Conservation (phyloP, 495 filamentous ascomycete species). For the Barbatosphaeria neglecta region DNA sequence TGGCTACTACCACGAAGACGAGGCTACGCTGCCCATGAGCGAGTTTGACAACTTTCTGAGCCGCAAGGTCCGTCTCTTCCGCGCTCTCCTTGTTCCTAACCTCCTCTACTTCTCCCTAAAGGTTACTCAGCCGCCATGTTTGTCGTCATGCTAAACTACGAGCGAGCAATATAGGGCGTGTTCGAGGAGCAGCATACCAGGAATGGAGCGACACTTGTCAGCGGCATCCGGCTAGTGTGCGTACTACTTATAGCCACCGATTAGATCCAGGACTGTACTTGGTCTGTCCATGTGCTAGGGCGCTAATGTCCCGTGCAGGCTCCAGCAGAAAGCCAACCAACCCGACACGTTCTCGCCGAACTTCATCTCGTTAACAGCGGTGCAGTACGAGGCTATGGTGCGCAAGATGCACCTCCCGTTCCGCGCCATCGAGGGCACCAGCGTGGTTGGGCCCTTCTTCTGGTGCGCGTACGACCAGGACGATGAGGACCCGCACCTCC, state of each 20-base stretch:
- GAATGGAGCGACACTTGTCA: slow-evolving; percentile 25
- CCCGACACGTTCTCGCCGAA: slow-evolving; percentile 38
- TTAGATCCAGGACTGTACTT: too few species aligned
- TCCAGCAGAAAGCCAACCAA: slow-evolving; percentile 39
- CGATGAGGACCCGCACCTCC: slow-evolving; percentile 37
- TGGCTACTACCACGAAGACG: slow-evolving; percentile 32
- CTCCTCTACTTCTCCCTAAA: too few species aligned
- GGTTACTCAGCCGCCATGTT: too few species aligned
- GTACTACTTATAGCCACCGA: too few species aligned
- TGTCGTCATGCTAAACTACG: too few species aligned
- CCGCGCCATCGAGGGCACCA: slow-evolving; percentile 36
- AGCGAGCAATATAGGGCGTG: slow-evolving; percentile 24
- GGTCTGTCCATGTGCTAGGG: too few species aligned
- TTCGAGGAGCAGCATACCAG: slow-evolving; percentile 31
- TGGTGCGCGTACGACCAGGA: slow-evolving; percentile 42
- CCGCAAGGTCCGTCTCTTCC: slow-evolving; percentile 24
- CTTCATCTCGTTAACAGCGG: slow-evolving; percentile 28
- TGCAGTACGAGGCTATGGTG: slow-evolving; percentile 31
- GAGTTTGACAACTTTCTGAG: slow-evolving; percentile 44
- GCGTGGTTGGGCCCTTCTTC: slow-evolving; percentile 44
- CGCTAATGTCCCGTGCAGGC: slow-evolving; percentile 20
- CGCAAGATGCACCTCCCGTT: slow-evolving; percentile 35
- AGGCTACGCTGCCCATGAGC: slow-evolving; percentile 34
- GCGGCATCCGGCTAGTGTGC: slow-evolving; percentile 40
- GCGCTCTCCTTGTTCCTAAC: not conserved